Evolutionary conservation across 2,329 filamentous ascomycete species (phyloP).

Genomic region (Coniochaeta sp.): DNA sequence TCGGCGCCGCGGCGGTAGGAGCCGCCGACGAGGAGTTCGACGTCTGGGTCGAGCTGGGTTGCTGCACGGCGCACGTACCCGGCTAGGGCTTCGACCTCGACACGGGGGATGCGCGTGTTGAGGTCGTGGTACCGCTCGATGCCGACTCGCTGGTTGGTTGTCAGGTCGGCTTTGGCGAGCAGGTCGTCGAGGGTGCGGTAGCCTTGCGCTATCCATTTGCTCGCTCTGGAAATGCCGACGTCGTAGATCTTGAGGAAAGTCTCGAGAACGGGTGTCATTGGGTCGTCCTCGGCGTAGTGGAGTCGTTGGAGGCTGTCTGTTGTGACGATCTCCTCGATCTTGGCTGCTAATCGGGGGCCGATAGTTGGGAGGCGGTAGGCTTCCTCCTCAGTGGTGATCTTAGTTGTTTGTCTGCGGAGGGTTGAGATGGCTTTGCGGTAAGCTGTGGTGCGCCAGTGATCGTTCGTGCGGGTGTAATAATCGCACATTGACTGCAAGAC

Average conservation of each 20-base stretch:
- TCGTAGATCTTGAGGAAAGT: constrained; percentile 75
- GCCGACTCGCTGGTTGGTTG: constrained; percentile 64
- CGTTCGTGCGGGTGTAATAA: constrained; percentile 68
- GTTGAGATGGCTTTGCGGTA: constrained; percentile 75
- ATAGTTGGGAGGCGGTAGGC: constrained; percentile 63
- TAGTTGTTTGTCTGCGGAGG: constrained; percentile 56
- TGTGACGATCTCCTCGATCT: constrained; percentile 82
- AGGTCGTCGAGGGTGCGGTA: constrained; percentile 70
- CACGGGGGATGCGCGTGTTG: constrained; percentile 67
- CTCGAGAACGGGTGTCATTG: constrained; percentile 57
- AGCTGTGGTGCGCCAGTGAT: constrained; percentile 67
- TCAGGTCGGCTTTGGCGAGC: constrained; percentile 52
- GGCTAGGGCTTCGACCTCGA: constrained; percentile 66
- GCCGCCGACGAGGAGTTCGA: constrained; percentile 70
- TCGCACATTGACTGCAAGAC: constrained; percentile 71
- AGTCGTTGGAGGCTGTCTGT: constrained; percentile 67
- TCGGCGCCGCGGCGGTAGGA: constrained; percentile 76
- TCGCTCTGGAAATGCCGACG: constrained; percentile 63
- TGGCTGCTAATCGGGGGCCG: constrained; percentile 66
- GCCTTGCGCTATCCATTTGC: constrained; percentile 70
- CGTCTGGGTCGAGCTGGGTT: constrained; percentile 49
- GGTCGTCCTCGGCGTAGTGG: constrained; percentile 62
- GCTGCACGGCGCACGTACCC: constrained; percentile 55
- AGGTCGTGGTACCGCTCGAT: constrained; percentile 78
- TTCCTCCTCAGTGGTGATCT: constrained; percentile 62